These are phyloP conservation scores for Epichloe aotearoae DNA, from an alignment of 2,329 filamentous ascomycete species.

Conservation along the genomic window DNA sequence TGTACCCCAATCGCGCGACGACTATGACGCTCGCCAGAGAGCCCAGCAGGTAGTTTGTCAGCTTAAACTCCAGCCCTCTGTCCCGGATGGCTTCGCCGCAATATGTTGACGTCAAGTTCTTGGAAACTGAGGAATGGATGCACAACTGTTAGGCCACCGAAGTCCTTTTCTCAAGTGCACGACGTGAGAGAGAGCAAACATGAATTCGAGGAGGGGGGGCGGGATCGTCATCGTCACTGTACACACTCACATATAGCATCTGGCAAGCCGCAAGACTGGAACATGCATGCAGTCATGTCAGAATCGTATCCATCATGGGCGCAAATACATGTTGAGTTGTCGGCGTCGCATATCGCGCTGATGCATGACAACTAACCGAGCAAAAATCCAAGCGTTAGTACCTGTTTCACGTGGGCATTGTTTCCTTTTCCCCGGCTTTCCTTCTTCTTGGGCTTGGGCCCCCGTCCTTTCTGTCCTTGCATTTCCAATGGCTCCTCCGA, in stretches of 20 bases:
- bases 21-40: slow-evolving; percentile 21
- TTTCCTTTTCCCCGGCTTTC: too few relatives aligned
- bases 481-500: background rate
- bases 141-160: too few relatives aligned
- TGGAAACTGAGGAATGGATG: slow-evolving; percentile 1
- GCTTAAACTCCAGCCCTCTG: slow-evolving; percentile 18
- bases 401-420: too few relatives aligned
- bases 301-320: slow-evolving; percentile 4
- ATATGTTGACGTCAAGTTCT: slow-evolving; percentile 10
- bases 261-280: slow-evolving; percentile 6
- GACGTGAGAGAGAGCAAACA: too few relatives aligned
- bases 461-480: too few relatives aligned
- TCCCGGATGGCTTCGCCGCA: slow-evolving; percentile 10
- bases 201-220: too few relatives aligned
- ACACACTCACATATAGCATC: slow-evolving; percentile 4
- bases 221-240: background rate
- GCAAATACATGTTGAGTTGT: slow-evolving; percentile 9
- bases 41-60: slow-evolving; percentile 16
- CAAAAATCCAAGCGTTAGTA: background rate
- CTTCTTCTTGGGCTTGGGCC: too few relatives aligned
- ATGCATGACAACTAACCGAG: slow-evolving; percentile 10
- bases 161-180: too few relatives aligned
- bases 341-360: slow-evolving; percentile 4
- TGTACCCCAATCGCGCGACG: slow-evolving; percentile 18
- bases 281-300: slow-evolving; percentile 13